Conservation (phyloP, 116 monocot genomes). For the Iris pallida region DNA sequence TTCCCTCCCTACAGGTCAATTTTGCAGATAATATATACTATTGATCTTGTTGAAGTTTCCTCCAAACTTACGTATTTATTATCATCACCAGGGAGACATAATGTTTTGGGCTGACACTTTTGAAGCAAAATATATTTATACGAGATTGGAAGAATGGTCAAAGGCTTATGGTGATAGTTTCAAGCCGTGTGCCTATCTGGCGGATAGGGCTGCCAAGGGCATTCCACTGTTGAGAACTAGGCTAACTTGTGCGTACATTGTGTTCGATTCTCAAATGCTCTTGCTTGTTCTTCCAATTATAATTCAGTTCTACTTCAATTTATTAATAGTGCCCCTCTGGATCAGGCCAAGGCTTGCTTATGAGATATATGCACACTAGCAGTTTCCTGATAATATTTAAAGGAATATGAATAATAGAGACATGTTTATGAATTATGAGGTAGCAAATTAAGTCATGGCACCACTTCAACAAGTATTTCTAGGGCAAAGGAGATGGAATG, state of each 20-base stretch:
- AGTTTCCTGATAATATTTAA: no score
- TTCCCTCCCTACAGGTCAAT: conserved; percentile 70
- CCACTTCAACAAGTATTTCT: no score
- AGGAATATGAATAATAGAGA: no score
- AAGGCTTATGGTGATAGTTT: conserved; percentile 47
- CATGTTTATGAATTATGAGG: no score
- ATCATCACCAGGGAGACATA: conserved; percentile 35
- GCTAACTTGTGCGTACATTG: background rate
- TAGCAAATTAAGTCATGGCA: no score
- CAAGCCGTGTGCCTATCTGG: conserved; percentile 46
- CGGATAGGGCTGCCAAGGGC: conserved; percentile 40
- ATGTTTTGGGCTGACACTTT: conserved; percentile 50
- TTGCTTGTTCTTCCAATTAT: background rate
- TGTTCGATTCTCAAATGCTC: background rate
- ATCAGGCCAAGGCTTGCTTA: conserved; percentile 21
- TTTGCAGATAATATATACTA: background rate
- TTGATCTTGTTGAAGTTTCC: background rate
- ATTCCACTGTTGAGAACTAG: conserved; percentile 28
- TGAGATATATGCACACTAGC: no score
- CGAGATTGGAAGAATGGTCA: conserved; percentile 46
- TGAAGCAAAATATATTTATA: conserved; percentile 35
- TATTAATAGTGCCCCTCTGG: conserved; percentile 33
- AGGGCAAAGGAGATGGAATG: no score
- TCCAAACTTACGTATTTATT: background rate
- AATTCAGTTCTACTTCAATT: background rate